phyloP scores from a whole-genome alignment of 2,329 filamentous ascomycete genomes.

The Beauveria pseudobassiana region DNA sequence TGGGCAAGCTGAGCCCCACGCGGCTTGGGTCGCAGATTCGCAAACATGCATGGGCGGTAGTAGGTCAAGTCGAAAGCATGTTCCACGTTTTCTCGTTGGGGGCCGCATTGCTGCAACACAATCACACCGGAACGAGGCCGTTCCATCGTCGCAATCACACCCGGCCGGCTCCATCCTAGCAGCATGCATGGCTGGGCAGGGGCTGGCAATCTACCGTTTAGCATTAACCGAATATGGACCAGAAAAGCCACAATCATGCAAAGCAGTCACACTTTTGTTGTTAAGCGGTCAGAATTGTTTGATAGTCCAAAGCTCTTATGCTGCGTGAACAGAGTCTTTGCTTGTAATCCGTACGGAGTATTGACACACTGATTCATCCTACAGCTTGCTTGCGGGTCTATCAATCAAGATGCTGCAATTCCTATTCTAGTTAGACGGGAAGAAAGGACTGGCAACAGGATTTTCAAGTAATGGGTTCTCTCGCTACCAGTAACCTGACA shows the following conservation, averaged over 20 bases:
- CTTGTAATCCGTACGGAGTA: background rate
- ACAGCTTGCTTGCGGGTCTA: background rate
- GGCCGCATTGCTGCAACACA: background rate
- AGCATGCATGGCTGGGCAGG: background rate
- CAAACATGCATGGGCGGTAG: background rate
- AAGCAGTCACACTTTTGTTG: background rate
- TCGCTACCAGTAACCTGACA: background rate
- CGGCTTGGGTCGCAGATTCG: background rate
- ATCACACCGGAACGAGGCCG: slow-evolving; percentile 2
- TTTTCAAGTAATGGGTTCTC: background rate
- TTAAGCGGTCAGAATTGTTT: background rate
- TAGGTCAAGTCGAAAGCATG: background rate
- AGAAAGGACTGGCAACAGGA: background rate
- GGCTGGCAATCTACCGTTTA: background rate
- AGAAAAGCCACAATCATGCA: slow-evolving; percentile 4
- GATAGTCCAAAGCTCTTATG: background rate
- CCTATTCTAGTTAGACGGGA: background rate
- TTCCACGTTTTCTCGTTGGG: slow-evolving; percentile 5
- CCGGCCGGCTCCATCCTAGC: background rate
- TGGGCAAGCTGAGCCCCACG: background rate
- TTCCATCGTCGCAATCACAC: slow-evolving; percentile 7
- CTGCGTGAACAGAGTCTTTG: background rate
- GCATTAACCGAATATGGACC: background rate
- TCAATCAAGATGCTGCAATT: background rate
- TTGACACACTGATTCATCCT: background rate